A percentile compares a stretch with the other conserved stretches of the same genome.
These are phyloP conservation scores for Gyrodon lividus DNA, from an alignment of 768 basidiomycete genomes.

Conservation along the genomic window DNA sequence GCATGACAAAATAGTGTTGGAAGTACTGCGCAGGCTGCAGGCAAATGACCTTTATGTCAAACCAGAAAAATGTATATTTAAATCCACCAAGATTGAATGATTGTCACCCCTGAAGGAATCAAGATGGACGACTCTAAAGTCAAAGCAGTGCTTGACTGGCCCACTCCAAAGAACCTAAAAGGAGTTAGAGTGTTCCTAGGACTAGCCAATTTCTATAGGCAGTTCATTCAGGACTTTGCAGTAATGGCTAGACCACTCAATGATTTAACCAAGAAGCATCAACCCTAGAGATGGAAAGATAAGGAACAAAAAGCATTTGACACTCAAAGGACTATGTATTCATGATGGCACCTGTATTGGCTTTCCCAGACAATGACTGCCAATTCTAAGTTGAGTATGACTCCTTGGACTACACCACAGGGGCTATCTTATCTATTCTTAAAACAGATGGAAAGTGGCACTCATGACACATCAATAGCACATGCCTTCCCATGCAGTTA, in stretches of 20 bases:
- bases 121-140: slow-evolving; percentile 37
- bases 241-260: slow-evolving; percentile 25
- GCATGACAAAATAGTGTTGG: slow-evolving; percentile 12
- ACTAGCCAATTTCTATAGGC: slow-evolving; percentile 31
- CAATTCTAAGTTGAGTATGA: background rate
- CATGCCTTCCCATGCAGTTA: no score
- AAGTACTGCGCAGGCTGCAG: slow-evolving; percentile 27
- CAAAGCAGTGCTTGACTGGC: slow-evolving; percentile 31
- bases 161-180: slow-evolving; percentile 11
- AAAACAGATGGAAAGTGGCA: no score
- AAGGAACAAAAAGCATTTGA: slow-evolving; percentile 28
- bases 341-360: slow-evolving; percentile 28
- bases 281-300: slow-evolving; percentile 12
- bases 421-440: no score
- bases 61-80: slow-evolving; percentile 38
- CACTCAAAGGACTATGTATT: slow-evolving; percentile 30
- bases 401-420: no score
- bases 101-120: slow-evolving; percentile 21
- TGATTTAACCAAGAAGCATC: slow-evolving; percentile 32
- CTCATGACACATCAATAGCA: no score
- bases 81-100: slow-evolving; percentile 22
- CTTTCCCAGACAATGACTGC: background rate
- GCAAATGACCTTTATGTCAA: slow-evolving; percentile 36
- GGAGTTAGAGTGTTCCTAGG: slow-evolving; percentile 29
- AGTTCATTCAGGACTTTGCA: slow-evolving; percentile 31